Evolutionary conservation across 805 yeast species (phyloP).

Genomic region (Teunomyces aglyptinius): DNA sequence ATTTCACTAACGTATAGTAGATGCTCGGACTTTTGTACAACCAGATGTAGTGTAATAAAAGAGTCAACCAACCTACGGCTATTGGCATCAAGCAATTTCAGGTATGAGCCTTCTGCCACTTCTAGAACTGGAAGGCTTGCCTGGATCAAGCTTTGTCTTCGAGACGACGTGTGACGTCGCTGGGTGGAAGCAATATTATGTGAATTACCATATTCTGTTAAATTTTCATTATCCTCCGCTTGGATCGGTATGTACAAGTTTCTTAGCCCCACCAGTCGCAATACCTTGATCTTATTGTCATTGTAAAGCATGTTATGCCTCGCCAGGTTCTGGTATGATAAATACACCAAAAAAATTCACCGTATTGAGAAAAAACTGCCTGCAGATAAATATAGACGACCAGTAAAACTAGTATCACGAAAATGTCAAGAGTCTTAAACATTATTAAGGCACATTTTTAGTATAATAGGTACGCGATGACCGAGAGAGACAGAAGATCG

Average conservation of each 20-base stretch:
- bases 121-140: background rate
- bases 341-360: no score
- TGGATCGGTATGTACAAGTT: constrained; percentile 12
- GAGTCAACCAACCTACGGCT: constrained; percentile 18
- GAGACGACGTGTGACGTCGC: constrained; percentile 4
- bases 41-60: constrained; percentile 26
- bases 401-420: background rate
- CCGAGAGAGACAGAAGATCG: constrained; percentile 15
- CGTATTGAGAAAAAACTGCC: background rate
- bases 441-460: background rate
- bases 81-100: constrained; percentile 14
- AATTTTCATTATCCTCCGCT: background rate
- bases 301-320: constrained; percentile 4
- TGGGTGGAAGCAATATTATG: background rate
- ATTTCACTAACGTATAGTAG: constrained; percentile 36
- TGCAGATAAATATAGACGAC: background rate
- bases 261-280: constrained; percentile 15
- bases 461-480: background rate
- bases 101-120: constrained; percentile 1
- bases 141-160: constrained; percentile 2
- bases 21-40: constrained; percentile 9
- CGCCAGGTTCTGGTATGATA: background rate
- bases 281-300: constrained; percentile 13
- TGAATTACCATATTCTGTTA: background rate
- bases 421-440: background rate